phyloP scores from a whole-genome alignment of 1,284 basidiomycete genomes.

The Cutaneotrichosporon cyanovorans region DNA sequence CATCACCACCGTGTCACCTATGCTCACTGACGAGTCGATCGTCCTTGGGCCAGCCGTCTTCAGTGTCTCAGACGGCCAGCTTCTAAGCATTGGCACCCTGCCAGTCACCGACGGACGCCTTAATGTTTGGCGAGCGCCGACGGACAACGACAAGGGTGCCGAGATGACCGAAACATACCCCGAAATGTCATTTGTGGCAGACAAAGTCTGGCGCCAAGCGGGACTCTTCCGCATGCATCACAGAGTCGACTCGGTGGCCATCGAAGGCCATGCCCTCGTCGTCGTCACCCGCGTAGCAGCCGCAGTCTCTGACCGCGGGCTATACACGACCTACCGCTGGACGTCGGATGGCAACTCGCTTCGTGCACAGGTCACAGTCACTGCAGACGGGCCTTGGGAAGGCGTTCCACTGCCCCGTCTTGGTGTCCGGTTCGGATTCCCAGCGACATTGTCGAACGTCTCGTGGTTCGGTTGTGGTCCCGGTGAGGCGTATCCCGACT shows the following conservation, averaged over 20 bases:
- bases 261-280: conserved; percentile 7
- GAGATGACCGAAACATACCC: neutral
- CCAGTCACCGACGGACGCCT: neutral
- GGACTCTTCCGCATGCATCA: conserved; percentile 11
- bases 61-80: conserved; percentile 4
- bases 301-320: conserved; percentile 6
- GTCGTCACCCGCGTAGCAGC: conserved; percentile 9
- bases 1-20: neutral
- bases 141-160: conserved; percentile 18
- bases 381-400: conserved; percentile 11
- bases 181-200: no score
- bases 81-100: conserved; percentile 7
- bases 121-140: conserved; percentile 22
- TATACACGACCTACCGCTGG: conserved; percentile 10
- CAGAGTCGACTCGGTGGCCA: conserved; percentile 7
- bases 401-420: conserved; percentile 12
- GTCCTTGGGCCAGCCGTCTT: conserved; percentile 16
- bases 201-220: conserved; percentile 3
- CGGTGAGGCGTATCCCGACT: conserved; percentile 17
- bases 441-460: conserved; percentile 2
- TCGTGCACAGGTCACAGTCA: no score
- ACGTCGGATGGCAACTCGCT: neutral
- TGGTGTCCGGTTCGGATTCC: conserved; percentile 16
- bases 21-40: neutral
- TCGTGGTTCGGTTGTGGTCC: conserved; percentile 15